Evolutionary conservation across 306 rosid species (phyloP).

Genomic region (Pyrus betulifolia): DNA sequence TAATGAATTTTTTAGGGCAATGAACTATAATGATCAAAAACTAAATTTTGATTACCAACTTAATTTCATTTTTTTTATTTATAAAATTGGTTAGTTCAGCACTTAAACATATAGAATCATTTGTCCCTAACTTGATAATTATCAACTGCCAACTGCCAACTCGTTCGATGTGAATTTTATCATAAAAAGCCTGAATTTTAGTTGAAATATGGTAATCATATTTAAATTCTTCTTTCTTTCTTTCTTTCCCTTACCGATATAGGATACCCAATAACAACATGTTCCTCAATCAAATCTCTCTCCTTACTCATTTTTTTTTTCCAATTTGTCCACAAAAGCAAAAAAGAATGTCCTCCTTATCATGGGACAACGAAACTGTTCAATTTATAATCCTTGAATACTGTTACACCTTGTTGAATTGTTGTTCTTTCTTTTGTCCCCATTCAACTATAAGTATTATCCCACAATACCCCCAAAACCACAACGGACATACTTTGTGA

Average conservation of each 20-base stretch:
- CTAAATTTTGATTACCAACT: neutral
- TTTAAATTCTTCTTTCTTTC: too few relatives aligned
- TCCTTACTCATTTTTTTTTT: neutral
- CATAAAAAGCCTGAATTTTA: accelerated
- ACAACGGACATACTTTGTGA: slow-evolving; percentile 36
- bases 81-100: too few relatives aligned
- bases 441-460: slow-evolving; percentile 14
- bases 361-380: neutral
- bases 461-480: slow-evolving; percentile 18
- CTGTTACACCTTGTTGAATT: neutral
- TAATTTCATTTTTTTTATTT: too few relatives aligned
- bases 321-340: slow-evolving; percentile 9
- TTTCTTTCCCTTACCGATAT: too few relatives aligned
- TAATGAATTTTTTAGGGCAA: neutral
- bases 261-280: neutral
- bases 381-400: neutral
- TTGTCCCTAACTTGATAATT: too few relatives aligned
- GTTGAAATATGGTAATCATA: too few relatives aligned
- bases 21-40: too few relatives aligned
- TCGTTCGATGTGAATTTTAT: too few relatives aligned
- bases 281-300: neutral
- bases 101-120: too few relatives aligned
- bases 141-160: accelerated
- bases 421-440: slow-evolving; percentile 27
- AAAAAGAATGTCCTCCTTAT: neutral